Conservation (phyloP, 2,329 filamentous ascomycete species). For the Penicillium sclerotigenum region DNA sequence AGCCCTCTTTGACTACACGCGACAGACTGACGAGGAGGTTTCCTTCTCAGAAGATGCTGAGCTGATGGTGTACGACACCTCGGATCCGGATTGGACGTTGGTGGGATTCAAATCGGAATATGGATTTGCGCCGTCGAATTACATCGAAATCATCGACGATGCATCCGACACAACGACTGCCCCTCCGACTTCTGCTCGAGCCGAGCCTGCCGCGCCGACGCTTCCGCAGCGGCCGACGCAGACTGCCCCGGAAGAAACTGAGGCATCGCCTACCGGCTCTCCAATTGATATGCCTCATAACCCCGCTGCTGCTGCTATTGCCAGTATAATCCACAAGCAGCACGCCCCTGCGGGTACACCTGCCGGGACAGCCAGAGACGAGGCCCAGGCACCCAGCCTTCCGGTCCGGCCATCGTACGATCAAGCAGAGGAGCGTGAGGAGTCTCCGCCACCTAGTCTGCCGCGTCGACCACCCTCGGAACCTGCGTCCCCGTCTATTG, state of each 20-base stretch:
- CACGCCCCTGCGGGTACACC: constrained; percentile 33
- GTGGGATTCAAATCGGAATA: constrained; percentile 81
- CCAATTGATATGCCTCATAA: constrained; percentile 48
- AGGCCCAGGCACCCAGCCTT: constrained; percentile 35
- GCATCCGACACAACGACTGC: constrained; percentile 48
- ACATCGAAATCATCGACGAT: constrained; percentile 69
- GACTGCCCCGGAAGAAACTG: constrained; percentile 22
- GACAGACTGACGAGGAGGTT: constrained; percentile 95
- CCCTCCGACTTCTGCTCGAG: constrained; percentile 22
- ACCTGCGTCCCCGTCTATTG: constrained; percentile 54
- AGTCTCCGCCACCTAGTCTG: constrained; percentile 47
- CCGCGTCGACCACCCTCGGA: constrained; percentile 62
- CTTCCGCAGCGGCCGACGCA: constrained; percentile 31
- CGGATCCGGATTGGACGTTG: constrained; percentile 94
- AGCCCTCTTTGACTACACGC: constrained; percentile 96
- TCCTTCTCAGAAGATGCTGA: constrained; percentile 88
- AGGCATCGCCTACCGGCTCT: constrained; percentile 27
- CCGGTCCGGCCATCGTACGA: constrained; percentile 56
- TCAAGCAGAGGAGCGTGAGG: constrained; percentile 56
- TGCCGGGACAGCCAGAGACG: constrained; percentile 26
- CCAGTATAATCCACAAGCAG: constrained; percentile 45
- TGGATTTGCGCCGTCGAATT: constrained; percentile 94
- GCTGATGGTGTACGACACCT: constrained; percentile 80
- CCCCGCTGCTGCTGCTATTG: constrained; percentile 57
- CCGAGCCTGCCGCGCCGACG: constrained; percentile 43